Percentiles rank a stretch among this genome's conserved stretches.
Evolutionary conservation across 2,329 filamentous ascomycete genomes (phyloP).

Genomic region (Helotiales sp.): DNA sequence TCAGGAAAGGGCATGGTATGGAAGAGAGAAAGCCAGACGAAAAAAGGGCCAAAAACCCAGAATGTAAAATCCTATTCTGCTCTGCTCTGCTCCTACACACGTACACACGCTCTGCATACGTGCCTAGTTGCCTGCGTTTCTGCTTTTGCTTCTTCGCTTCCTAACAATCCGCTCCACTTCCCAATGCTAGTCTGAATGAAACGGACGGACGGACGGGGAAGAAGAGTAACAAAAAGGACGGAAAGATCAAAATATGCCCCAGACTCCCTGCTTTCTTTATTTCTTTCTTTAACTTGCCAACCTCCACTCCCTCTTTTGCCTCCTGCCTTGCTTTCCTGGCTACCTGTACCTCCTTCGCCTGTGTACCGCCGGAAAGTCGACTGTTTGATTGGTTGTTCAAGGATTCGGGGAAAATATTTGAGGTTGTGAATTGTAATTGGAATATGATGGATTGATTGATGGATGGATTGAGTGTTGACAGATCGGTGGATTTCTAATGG

Average conservation of each 20-base stretch:
- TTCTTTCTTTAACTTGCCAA: conserved; percentile 1
- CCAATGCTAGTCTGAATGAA: background rate
- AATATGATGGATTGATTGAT: background rate
- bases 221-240: background rate
- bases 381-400: background rate
- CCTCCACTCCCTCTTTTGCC: background rate
- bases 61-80: conserved; percentile 12
- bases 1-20: too few relatives aligned
- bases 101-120: too few relatives aligned
- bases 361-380: too few relatives aligned
- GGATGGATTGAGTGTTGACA: conserved; percentile 4
- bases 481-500: background rate
- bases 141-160: background rate
- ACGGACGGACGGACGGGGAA: background rate
- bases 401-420: background rate
- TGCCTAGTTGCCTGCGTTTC: too few relatives aligned
- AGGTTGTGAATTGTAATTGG: conserved; percentile 1
- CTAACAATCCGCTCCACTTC: background rate
- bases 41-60: too few relatives aligned
- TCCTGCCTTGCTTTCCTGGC: background rate
- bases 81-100: too few relatives aligned
- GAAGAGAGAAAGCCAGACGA: too few relatives aligned
- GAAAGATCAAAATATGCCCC: conserved; percentile 10
- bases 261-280: conserved; percentile 5
- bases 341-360: background rate